Evolutionary conservation across 179 eudicot genomes (phyloP), one percentile per base, ranked within the genome.

Genomic region (Silene vulgaris): DNA sequence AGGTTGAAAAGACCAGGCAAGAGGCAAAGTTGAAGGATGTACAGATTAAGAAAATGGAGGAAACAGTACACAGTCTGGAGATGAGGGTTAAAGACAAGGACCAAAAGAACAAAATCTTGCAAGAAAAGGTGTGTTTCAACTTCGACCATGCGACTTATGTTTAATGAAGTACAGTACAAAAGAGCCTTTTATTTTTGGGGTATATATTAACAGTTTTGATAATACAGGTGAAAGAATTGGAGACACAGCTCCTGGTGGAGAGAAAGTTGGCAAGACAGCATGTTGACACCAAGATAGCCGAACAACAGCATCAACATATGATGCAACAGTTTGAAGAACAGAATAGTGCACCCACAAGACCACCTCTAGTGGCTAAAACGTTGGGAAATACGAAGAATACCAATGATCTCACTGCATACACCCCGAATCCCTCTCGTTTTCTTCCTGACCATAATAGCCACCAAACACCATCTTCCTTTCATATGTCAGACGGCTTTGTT

Each of bases 201-300:
- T 14, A 20, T 61, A 21, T 61, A 26, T 23, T 43, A 45, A 40
- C 68, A 17, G 6, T 45, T 37, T 2, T 26, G 40, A n/a, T 79
- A 50, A 75, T 78, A 72, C 88, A 94, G 98, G 77, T 94, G 71
- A 94, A 94, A 83, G 98, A 91, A 83, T 71, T 94, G 69, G 98
- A 94, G 81, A 82, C 96, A 8, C 97, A 94, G 66, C 91, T 94
- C 59, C 70, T 91, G 81, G 85, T 91, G 28, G 98, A 94, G 84
- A 82, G 98, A 76, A 94, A 87, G 86, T 82, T 94, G 72, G 98
- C 98, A 75, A 78, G 97, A 26, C 97, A 92, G 77, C 97, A 91
- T 52, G 91, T 94, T n/a, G 97, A 90, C 82, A 83, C 90, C 6
- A 91, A 87, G 80, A 82, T 94, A 57, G 91, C 88, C 7, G 97